Evolutionary conservation across 2,329 filamentous ascomycete genomes (phyloP), one percentile per base, ranked within the genome.

Genomic region (Arthrobotrys sinensis): DNA sequence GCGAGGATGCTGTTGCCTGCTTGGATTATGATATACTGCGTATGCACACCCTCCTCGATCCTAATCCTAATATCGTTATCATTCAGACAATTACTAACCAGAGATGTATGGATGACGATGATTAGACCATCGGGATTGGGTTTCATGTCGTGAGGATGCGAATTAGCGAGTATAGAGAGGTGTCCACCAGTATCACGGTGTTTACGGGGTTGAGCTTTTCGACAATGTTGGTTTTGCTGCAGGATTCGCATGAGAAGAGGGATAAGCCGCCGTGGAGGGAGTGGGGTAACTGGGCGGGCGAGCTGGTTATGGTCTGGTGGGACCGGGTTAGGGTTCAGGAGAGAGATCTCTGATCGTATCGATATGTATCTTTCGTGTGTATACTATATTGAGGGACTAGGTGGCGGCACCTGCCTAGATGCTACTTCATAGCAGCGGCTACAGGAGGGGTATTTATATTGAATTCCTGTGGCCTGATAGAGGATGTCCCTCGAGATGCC

Each of bases 1-100:
- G 88, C 91, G 1, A 88, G 91, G 34, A 88, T 93, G 72, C 87
- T 94, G 28, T 87, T 94, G 24, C 91, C 91, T 7, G 91, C 91
- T 48, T 94, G 92, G 92, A 90, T 94, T 80, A 88, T 89, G 80
- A 93, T 94, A 80, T 91, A 92, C 66, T 92, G 90, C 64, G 91
- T 92, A 85, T 72, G 87, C 83, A n/a, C 65, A 60, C 32, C 72
- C 53, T 55, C 28, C 38, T 32, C 52, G 4, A 34, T 38, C 36
- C 52, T 52, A 11, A 60, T 10, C 4, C 21, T 55, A 60, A 45
- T 19, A 24, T 43, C 36, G n/a, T 48, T 40, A 55, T 50, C 62
- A 14, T 16, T 50, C 19, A 4, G 24, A 28, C 24, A 28, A 28
- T 28, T 28, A 28, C 24, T 28, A 28, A 28, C 24, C 24, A 28